Conservation (phyloP, 1,284 basidiomycete species). For the Cutaneotrichosporon cutaneum region DNA sequence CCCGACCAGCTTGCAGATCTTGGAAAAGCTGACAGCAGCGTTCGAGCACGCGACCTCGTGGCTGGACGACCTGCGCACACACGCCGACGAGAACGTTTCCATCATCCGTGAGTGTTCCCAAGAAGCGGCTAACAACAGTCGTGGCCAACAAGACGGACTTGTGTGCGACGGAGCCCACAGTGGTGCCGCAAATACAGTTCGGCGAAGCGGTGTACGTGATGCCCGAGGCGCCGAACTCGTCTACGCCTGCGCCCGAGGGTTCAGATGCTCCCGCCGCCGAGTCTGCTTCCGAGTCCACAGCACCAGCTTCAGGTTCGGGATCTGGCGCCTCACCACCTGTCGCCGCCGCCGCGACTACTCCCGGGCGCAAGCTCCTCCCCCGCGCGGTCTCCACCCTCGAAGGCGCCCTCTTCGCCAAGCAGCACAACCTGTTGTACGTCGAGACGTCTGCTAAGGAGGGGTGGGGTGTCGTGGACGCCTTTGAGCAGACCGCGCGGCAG, state of each 20-base stretch:
- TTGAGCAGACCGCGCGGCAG: constrained; percentile 49
- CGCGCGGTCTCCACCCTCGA: constrained; percentile 38
- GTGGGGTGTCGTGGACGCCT: constrained; percentile 48
- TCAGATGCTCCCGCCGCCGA: not conserved
- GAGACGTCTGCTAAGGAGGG: constrained; percentile 50
- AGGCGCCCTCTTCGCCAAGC: constrained; percentile 42
- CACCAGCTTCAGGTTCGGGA: not conserved
- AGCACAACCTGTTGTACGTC: constrained; percentile 46
- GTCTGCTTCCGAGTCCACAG: not conserved
- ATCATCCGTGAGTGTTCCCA: constrained; percentile 38
- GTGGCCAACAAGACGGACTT: constrained; percentile 51
- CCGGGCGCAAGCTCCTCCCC: constrained; percentile 22
- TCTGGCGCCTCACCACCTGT: not conserved
- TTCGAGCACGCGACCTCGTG: constrained; percentile 49
- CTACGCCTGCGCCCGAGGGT: not conserved
- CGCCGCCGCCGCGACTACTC: not conserved
- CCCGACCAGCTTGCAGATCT: not conserved
- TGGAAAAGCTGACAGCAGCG: constrained; percentile 25
- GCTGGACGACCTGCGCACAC: constrained; percentile 42
- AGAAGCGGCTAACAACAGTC: constrained; percentile 25
- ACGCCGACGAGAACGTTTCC: constrained; percentile 49
- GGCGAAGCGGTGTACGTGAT: constrained; percentile 34
- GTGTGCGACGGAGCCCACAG: constrained; percentile 32
- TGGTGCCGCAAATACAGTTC: constrained; percentile 33
- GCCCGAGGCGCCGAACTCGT: constrained; percentile 1